Evolutionary conservation across 495 filamentous ascomycete species (phyloP).

Genomic region (Penicillium riverlandense): DNA sequence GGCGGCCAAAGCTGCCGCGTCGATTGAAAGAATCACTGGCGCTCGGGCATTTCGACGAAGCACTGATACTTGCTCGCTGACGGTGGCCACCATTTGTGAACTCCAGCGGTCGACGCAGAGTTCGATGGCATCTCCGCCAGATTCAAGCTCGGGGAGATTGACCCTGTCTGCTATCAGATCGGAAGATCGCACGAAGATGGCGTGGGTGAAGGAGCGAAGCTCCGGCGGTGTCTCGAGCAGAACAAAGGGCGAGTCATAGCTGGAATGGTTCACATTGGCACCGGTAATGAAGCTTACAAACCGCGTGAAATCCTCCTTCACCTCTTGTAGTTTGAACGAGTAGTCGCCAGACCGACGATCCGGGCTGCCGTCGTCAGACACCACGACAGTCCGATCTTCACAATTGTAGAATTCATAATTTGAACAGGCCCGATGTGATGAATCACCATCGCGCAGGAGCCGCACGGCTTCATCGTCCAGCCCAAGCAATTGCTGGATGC

Average conservation of each 20-base stretch:
- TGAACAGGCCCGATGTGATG: conserved; percentile 56
- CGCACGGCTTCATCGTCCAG: conserved; percentile 46
- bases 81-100: conserved; percentile 33
- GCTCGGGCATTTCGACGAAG: conserved; percentile 51
- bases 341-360: conserved; percentile 44
- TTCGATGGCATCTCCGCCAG: conserved; percentile 66
- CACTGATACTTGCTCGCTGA: conserved; percentile 38
- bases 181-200: conserved; percentile 56
- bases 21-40: conserved; percentile 64
- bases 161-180: conserved; percentile 46
- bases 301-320: conserved; percentile 65
- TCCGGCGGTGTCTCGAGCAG: conserved; percentile 61
- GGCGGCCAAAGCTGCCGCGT: conserved; percentile 39
- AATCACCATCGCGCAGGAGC: conserved; percentile 45
- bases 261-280: conserved; percentile 42
- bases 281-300: conserved; percentile 63
- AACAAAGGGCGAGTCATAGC: conserved; percentile 66
- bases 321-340: conserved; percentile 64
- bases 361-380: conserved; percentile 22
- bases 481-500: conserved; percentile 57
- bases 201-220: conserved; percentile 57
- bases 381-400: conserved; percentile 34
- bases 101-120: conserved; percentile 60
- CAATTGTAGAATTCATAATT: conserved; percentile 80
- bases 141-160: conserved; percentile 57